Percentiles rank a stretch among this genome's conserved stretches.
phyloP scores from a whole-genome alignment of 768 basidiomycete genomes.

The Lentinula aciculospora region DNA sequence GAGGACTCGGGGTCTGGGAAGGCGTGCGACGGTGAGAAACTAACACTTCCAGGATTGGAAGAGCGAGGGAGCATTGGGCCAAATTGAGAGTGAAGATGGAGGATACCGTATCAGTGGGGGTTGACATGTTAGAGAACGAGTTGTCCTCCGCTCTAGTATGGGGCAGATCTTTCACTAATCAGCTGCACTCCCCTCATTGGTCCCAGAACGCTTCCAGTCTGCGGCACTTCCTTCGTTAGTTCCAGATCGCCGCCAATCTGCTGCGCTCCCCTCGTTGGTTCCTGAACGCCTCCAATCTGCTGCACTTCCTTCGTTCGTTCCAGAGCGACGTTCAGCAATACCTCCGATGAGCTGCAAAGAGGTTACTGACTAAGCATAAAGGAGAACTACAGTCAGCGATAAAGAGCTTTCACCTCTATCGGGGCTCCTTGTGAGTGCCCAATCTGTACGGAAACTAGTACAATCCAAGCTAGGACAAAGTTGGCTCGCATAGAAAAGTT shows the following conservation, averaged over 20 bases:
- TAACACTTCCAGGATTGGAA: background rate
- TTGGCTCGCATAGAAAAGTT: background rate
- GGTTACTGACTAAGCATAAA: background rate
- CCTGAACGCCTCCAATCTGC: conserved; percentile 1
- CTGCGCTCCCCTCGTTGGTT: background rate
- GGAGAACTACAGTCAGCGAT: background rate
- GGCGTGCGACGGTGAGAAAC: background rate
- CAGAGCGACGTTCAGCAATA: background rate
- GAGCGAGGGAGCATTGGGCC: background rate
- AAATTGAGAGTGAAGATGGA: background rate
- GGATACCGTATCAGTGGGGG: background rate
- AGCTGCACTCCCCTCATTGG: background rate
- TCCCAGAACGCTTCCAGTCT: background rate
- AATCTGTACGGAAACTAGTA: background rate
- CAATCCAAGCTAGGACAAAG: background rate
- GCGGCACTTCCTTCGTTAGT: background rate
- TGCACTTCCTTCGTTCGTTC: background rate
- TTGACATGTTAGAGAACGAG: background rate
- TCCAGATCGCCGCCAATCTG: background rate
- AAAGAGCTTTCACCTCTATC: background rate
- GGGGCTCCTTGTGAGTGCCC: background rate
- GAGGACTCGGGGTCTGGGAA: background rate
- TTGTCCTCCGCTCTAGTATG: background rate
- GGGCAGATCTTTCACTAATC: background rate
- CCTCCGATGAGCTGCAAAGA: background rate